These are phyloP conservation scores for Boletus insuetus DNA, from an alignment of 768 basidiomycete genomes.

Conservation along the genomic window DNA sequence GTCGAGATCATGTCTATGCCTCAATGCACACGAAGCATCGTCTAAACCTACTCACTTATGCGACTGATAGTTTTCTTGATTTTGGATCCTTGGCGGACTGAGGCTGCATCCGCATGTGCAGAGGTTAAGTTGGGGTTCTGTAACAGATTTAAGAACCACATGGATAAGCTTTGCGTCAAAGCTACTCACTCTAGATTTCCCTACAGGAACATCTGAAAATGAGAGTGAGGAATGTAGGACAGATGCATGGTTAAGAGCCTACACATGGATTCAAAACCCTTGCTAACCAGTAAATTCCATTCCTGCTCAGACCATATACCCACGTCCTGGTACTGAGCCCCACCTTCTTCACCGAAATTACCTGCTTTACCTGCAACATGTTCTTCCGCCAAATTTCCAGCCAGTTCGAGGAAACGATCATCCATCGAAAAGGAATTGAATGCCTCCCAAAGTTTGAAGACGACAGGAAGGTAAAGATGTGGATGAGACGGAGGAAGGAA, in stretches of 20 bases:
- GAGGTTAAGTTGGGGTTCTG: constrained; percentile 66
- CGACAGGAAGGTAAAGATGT: constrained; percentile 64
- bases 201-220: constrained; percentile 44
- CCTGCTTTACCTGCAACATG: constrained; percentile 62
- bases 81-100: constrained; percentile 52
- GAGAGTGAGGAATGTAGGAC: constrained; percentile 38
- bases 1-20: not conserved
- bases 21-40: not conserved
- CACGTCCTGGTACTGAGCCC: constrained; percentile 72
- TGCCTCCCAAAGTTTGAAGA: constrained; percentile 77
- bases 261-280: constrained; percentile 82
- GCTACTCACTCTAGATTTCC: constrained; percentile 53
- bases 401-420: constrained; percentile 70
- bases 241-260: constrained; percentile 9
- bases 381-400: constrained; percentile 68
- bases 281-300: constrained; percentile 80
- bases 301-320: constrained; percentile 87
- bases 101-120: constrained; percentile 63
- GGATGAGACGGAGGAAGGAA: constrained; percentile 70
- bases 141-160: not conserved
- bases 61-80: constrained; percentile 72
- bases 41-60: constrained; percentile 40
- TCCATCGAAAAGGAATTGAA: constrained; percentile 74
- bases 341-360: constrained; percentile 52
- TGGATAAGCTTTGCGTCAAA: not conserved